Evolutionary conservation across 2,329 filamentous ascomycete genomes (phyloP), one percentile per base, ranked within the genome.

Genomic region (Chaetomium strumarium): DNA sequence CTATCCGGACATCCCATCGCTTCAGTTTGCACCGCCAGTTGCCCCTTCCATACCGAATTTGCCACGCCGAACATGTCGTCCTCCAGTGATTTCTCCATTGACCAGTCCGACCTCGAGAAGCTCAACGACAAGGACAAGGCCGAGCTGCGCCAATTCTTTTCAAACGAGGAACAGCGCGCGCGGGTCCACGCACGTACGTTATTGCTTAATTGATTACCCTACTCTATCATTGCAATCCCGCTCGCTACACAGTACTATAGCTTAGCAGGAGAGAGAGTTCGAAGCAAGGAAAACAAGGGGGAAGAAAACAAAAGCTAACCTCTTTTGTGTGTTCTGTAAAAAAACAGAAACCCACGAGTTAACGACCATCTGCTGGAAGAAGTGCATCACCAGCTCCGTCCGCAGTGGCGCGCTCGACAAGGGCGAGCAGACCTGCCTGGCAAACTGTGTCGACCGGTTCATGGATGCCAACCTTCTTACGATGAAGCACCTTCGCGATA

Each of bases 381-480:
- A 96, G 75, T 99, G 93, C 76, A 77, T 96, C 56, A 86, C 87
- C 9, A 76, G 83, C 49, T 86, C 77, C 53, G 85, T 96, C 68
- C 84, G 84, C 61, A 80, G 77, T 56, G 80, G 83, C 29, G 81
- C 83, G 63, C 75, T 99, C 60, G 89, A 95, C 61, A 80, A 78
- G 64, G 75, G 72, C 56, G 93, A 99, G 74, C 85, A 93, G 74
- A 73, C 76, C 9, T 99, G 93, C 70, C 80, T 96, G 68, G 77
- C 84, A 68, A 96, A 96, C 75, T 99, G 93, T 66, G 90, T 97
- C 52, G 88, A 96, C 64, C 80, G 93, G 52, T 97, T 95, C 72
- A 79, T 97, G 73, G 93, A 99, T 70, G 81, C 90, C 58, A 93
- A 92, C 72, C 72, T 88, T 60, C 75, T 89, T 49, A 87, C 95